phyloP scores from a whole-genome alignment of 1,139 yeast genomes.

The Candida tetrigidarum region DNA sequence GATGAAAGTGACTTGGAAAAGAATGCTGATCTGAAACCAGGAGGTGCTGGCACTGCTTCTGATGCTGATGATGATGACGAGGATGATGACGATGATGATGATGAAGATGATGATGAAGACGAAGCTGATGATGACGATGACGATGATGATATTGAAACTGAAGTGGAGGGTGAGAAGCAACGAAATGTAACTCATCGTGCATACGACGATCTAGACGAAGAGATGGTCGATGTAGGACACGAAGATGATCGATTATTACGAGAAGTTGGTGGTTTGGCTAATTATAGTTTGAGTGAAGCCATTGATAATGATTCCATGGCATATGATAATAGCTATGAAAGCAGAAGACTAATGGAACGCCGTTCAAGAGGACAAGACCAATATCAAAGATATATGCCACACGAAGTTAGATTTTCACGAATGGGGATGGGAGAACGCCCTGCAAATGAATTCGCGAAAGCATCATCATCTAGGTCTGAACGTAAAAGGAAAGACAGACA shows the following conservation, averaged over 20 bases:
- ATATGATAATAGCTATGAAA: neutral
- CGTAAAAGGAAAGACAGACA: neutral
- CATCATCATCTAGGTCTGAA: neutral
- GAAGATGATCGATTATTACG: slow-evolving; percentile 1
- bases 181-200: no score
- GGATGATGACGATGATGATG: slow-evolving; percentile 15
- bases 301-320: neutral
- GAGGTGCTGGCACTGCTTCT: slow-evolving; percentile 8
- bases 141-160: slow-evolving; percentile 31
- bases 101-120: slow-evolving; percentile 6
- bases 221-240: slow-evolving; percentile 1
- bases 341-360: neutral
- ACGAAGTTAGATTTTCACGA: neutral
- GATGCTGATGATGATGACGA: slow-evolving; percentile 21
- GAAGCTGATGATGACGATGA: slow-evolving; percentile 13
- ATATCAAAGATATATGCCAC: neutral
- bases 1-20: slow-evolving; percentile 25
- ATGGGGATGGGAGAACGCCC: neutral
- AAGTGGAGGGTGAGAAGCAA: no score
- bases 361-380: neutral
- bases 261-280: slow-evolving; percentile 4
- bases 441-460: neutral
- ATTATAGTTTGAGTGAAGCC: neutral
- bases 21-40: slow-evolving; percentile 6
- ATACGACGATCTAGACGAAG: no score